A percentile compares a stretch with the other conserved stretches of the same genome.
Evolutionary conservation across 129 eudicot genomes (phyloP).

Genomic region (Arctium minus): DNA sequence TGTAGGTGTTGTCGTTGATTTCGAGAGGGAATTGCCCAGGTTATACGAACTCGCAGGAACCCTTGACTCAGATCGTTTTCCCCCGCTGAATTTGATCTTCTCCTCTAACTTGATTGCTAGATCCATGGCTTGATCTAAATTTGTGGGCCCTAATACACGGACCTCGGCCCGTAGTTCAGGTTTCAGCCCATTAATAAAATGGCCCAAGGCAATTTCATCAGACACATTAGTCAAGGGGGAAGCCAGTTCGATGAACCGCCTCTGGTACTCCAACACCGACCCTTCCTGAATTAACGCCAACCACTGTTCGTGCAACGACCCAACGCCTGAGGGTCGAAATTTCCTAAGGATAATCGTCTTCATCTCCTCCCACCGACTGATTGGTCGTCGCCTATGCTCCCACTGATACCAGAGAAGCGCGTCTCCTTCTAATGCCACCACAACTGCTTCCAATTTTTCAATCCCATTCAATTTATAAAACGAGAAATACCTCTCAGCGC

Average conservation of each 20-base stretch:
- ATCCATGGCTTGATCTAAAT: neutral
- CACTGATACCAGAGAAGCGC: neutral
- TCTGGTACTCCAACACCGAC: neutral
- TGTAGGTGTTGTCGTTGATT: neutral
- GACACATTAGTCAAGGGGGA: neutral
- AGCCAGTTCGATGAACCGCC: neutral
- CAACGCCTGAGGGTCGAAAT: neutral
- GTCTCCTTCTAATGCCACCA: neutral
- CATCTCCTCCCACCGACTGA: neutral
- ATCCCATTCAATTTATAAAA: neutral
- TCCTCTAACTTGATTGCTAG: neutral
- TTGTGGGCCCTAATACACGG: neutral
- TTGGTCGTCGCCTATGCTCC: neutral
- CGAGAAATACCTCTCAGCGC: neutral
- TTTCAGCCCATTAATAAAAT: too few relatives aligned
- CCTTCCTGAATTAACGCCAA: neutral
- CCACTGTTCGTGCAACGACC: neutral
- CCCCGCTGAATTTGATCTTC: neutral
- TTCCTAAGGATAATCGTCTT: too few relatives aligned
- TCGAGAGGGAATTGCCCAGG: neutral
- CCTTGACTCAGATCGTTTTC: neutral
- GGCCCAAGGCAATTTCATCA: neutral
- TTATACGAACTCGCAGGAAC: neutral
- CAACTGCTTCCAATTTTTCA: neutral
- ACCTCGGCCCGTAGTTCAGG: neutral